These are phyloP conservation scores for Sphagnum contortum DNA, from an alignment of 225 moss, liverwort and hornwort genomes.

Conservation along the genomic window DNA sequence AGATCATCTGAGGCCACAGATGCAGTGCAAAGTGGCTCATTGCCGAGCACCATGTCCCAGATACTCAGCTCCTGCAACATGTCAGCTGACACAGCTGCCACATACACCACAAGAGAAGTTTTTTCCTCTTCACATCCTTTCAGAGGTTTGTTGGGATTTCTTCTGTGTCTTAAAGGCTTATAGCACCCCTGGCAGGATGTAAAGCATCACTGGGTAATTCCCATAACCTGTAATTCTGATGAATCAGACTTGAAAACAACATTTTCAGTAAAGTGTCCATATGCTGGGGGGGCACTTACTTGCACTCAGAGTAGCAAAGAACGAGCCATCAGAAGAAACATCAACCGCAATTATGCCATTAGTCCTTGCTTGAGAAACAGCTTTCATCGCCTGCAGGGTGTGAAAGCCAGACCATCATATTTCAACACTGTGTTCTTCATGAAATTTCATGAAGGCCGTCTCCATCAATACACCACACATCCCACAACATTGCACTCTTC, in stretches of 20 bases:
- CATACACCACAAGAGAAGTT: background rate
- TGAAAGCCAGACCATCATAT: background rate
- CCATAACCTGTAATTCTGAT: too few species aligned
- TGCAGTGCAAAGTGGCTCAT: conserved; percentile 21
- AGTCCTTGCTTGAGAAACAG: conserved; percentile 34
- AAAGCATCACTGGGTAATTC: background rate
- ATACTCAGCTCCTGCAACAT: conserved; percentile 41
- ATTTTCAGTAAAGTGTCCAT: background rate
- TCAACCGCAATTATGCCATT: conserved; percentile 35
- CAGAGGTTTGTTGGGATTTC: background rate
- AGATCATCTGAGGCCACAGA: conserved; percentile 28
- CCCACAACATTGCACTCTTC: background rate
- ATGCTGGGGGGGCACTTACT: too few species aligned
- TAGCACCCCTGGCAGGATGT: too few species aligned
- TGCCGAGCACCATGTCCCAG: conserved; percentile 34
- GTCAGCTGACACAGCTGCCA: conserved; percentile 11
- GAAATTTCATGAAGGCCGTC: background rate
- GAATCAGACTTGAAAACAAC: too few species aligned
- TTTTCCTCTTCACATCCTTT: background rate
- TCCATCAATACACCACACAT: background rate
- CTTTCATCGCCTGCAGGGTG: conserved; percentile 25
- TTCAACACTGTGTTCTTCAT: background rate
- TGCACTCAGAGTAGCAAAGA: conserved; percentile 30
- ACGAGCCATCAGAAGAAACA: conserved; percentile 20
- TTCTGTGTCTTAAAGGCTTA: too few species aligned